Evolutionary conservation across 495 filamentous ascomycete species (phyloP), one percentile per base, ranked within the genome.

Genomic region (Ramalina intermedia): DNA sequence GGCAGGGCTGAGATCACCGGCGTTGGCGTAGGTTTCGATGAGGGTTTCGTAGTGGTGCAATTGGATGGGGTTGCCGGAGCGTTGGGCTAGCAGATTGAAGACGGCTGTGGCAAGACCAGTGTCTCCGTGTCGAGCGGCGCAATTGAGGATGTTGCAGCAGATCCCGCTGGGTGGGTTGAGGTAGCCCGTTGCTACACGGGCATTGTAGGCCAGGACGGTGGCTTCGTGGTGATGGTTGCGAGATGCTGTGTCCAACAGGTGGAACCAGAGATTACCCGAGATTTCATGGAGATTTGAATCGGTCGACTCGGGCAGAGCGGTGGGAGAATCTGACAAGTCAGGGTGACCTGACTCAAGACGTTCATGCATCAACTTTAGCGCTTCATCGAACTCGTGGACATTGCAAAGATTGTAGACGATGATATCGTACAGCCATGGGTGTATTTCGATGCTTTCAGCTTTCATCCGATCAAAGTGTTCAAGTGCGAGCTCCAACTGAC

Each of bases 401-500:
- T 80, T 77, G 51, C 76, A 80, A 37, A 95, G 73, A 24, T 70
- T 72, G 53, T 81, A 84, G 41, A 87, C 70, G 29, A 87, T 70
- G 49, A 85, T 72, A 57, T 87, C 84, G 55, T 81, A 78, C 9
- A 94, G 69, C 85, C 86, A 94, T 4, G 61, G 52, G 37, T 81
- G 72, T 6, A 90, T 58, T 6, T 52, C 41, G 6, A 76, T 69
- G 1, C 72, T 70, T 36, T 76, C 69, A 37, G 64, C 65, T 40
- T 78, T 66, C 73, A 93, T 79, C 24, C 71, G 60, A 16, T 83
- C 78, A 39, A 94, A 59, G 51, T 78, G 76, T 26, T 88, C 79
- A 42, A 94, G 60, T 2, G 86, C 89, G 57, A 85, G 64, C 62
- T 98, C 91, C 46, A 84, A 77, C 54, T 90, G 82, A 11, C 79